Evolutionary conservation across 2,329 filamentous ascomycete genomes (phyloP), one percentile per base, ranked within the genome.

Genomic region (Colletotrichum sp.): DNA sequence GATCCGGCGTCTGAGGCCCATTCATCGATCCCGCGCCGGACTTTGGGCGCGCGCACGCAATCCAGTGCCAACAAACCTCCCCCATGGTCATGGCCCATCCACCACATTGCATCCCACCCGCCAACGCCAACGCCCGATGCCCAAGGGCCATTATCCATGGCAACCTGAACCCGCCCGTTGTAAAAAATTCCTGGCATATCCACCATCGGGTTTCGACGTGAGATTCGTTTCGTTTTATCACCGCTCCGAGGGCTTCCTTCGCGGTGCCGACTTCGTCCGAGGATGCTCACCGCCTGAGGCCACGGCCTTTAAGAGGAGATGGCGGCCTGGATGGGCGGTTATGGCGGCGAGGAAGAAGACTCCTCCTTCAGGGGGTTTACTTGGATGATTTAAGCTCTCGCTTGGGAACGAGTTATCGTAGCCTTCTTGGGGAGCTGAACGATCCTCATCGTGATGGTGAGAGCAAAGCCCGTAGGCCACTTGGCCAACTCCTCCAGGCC

Each of bases 131-230:
- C 10, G 30, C 30, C 39, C 59, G 49, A 68, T 64, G 28, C 30
- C 55, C 65, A 57, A 15, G 32, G 62, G 64, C 64, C 18, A 39
- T 60, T 34, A 73, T 68, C 73, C 73, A 73, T 69, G 73, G 34
- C 34, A 18, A 5, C 64, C 44, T 49, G 44, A 49, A 49, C 3
- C 44, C 10, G 44, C 44, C 44, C 44, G 55, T 21, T 36, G n/a
- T n/a, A 30, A 65, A 44, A 57, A 68, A 68, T 39, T 60, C 59
- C 34, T 63, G 73, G 36, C 44, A 59, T 68, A 74, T 57, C 57
- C 73, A 72, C 65, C 30, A 3, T 73, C 64, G 59, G 73, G 70
- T 73, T 68, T 59, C 73, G 66, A 65, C 21, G 24, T 36, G 64
- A 68, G 34, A 15, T 39, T 32, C n/a, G 64, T 72, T 69, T 60